Percentiles rank a stretch among this genome's conserved stretches.
These are phyloP conservation scores for Lasiodiplodia hormozganensis DNA, from an alignment of 2,329 filamentous ascomycete species.

Conservation along the genomic window DNA sequence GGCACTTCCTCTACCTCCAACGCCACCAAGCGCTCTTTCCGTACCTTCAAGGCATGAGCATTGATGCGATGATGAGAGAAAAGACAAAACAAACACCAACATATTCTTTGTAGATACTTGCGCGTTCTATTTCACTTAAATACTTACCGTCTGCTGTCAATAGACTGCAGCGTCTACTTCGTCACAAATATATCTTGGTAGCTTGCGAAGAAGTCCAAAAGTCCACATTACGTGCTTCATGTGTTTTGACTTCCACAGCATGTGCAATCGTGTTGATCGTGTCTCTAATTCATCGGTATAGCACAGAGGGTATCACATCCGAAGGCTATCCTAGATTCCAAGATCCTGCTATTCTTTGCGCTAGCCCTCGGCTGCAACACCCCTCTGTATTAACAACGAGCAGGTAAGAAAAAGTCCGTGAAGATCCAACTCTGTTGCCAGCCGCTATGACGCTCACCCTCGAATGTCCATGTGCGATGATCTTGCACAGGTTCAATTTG, in stretches of 20 bases:
- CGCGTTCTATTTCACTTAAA: background rate
- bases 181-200: constrained; percentile 11
- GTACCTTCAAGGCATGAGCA: constrained; percentile 9
- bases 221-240: background rate
- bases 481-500: no score
- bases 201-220: constrained; percentile 12
- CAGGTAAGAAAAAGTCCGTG: no score
- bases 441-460: no score
- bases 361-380: no score
- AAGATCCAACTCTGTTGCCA: no score
- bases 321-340: no score
- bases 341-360: no score
- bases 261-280: background rate
- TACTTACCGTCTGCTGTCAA: background rate
- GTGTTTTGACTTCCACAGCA: background rate
- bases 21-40: constrained; percentile 5
- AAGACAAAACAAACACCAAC: background rate
- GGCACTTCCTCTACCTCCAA: constrained; percentile 11
- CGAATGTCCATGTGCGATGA: no score
- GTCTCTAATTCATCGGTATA: background rate
- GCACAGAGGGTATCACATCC: no score
- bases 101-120: constrained; percentile 23
- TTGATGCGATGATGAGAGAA: background rate
- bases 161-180: background rate
- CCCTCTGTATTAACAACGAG: no score